Percentiles rank a stretch among this genome's conserved stretches.
These are phyloP conservation scores for Grifola frondosa DNA, from an alignment of 1,284 basidiomycete species.

Conservation along the genomic window DNA sequence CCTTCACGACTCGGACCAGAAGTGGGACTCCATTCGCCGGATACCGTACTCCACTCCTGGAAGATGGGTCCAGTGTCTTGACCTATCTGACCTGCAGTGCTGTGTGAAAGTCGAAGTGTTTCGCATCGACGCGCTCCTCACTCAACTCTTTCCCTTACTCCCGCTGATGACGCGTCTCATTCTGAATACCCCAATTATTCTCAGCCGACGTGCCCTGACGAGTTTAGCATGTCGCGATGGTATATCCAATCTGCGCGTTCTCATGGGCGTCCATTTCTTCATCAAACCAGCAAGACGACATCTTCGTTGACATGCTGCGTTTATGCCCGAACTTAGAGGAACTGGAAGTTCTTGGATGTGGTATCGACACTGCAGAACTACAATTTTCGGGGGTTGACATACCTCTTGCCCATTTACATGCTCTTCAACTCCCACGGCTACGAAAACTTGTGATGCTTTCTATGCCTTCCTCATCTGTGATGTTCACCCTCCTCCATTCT, in stretches of 20 bases:
- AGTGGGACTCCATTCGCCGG: constrained; percentile 83
- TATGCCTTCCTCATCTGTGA: constrained; percentile 63
- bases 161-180: constrained; percentile 66
- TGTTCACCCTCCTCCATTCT: constrained; percentile 59
- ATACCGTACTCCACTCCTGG: constrained; percentile 83
- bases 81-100: constrained; percentile 58
- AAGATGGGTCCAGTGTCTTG: constrained; percentile 75
- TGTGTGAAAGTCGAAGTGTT: constrained; percentile 46
- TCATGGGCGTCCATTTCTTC: constrained; percentile 56
- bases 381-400: constrained; percentile 35
- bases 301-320: constrained; percentile 49
- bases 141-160: constrained; percentile 63
- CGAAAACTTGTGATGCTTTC: constrained; percentile 66
- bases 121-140: constrained; percentile 58
- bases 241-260: constrained; percentile 47
- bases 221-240: constrained; percentile 59
- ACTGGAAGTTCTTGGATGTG: constrained; percentile 63
- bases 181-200: constrained; percentile 56
- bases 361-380: constrained; percentile 49
- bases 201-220: constrained; percentile 59
- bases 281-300: constrained; percentile 27
- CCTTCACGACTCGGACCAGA: constrained; percentile 63
- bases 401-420: constrained; percentile 31
- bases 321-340: constrained; percentile 61
- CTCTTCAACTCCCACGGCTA: constrained; percentile 58